Evolutionary conservation across 2,329 filamentous ascomycete species (phyloP).

Genomic region (Exophiala phaeomuriformis): DNA sequence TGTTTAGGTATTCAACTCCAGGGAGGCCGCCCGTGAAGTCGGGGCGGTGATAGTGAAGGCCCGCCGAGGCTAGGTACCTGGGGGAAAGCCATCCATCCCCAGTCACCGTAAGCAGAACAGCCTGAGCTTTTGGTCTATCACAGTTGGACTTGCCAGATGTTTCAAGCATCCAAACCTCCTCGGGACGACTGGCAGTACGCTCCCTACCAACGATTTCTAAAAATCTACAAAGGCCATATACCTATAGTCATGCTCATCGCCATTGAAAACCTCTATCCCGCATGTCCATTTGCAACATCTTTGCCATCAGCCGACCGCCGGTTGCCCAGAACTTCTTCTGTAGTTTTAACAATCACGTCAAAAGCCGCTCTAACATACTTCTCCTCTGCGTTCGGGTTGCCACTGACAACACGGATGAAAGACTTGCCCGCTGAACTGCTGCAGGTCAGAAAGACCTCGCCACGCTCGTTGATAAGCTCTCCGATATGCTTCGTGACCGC

Average conservation of each 20-base stretch:
- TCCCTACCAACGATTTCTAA: too few species aligned
- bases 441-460: slow-evolving; percentile 76
- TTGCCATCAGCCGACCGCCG: slow-evolving; percentile 1
- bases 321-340: slow-evolving; percentile 47
- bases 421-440: slow-evolving; percentile 65
- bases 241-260: too few species aligned
- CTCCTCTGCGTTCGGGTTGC: slow-evolving; percentile 61
- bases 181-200: too few species aligned
- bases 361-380: slow-evolving; percentile 67
- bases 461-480: slow-evolving; percentile 63
- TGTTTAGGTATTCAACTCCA: too few species aligned
- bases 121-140: too few species aligned
- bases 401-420: slow-evolving; percentile 74
- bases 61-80: too few species aligned
- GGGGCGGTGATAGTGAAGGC: too few species aligned
- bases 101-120: too few species aligned
- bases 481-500: slow-evolving; percentile 66
- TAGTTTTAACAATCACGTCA: slow-evolving; percentile 59
- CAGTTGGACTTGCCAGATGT: too few species aligned
- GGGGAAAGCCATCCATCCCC: too few species aligned
- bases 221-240: neutral
- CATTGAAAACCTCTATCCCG: neutral
- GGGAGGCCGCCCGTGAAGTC: too few species aligned
- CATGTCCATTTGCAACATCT: slow-evolving; percentile 5
- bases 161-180: too few species aligned